These are phyloP conservation scores for Gardenia jasminoides DNA, from an alignment of 257 asterid species.

Conservation along the genomic window DNA sequence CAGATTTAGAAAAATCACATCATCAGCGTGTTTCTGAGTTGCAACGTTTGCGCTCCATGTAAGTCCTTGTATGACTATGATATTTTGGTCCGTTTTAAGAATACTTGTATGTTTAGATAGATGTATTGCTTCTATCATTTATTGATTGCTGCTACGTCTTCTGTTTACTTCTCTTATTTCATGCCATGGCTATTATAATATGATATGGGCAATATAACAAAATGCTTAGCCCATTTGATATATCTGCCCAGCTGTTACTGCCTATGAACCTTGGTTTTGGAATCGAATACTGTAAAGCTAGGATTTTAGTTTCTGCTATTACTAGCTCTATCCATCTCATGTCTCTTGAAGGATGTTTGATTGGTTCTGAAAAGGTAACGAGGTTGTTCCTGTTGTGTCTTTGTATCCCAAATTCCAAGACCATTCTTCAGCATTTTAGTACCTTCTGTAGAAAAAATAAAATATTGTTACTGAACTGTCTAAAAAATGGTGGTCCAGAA, in stretches of 20 bases:
- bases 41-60: slow-evolving; percentile 96
- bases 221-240: not conserved
- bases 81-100: not conserved
- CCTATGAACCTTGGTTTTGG: not conserved
- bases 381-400: not conserved
- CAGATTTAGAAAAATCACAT: slow-evolving; percentile 81
- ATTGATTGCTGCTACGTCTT: too few relatives aligned
- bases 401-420: too few relatives aligned
- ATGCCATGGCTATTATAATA: too few relatives aligned
- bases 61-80: slow-evolving; percentile 28
- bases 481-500: too few relatives aligned
- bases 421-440: too few relatives aligned
- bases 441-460: too few relatives aligned
- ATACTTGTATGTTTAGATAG: not conserved
- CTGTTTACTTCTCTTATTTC: not conserved
- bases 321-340: not conserved
- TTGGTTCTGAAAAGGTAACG: not conserved
- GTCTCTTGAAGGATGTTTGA: not conserved
- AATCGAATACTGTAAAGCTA: not conserved
- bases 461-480: too few relatives aligned
- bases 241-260: not conserved
- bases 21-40: slow-evolving; percentile 94
- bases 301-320: not conserved
- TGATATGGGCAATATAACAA: not conserved
- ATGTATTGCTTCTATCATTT: not conserved